Evolutionary conservation across 2,329 filamentous ascomycete genomes (phyloP), one percentile per base, ranked within the genome.

Genomic region (Elsinoe fawcettii): DNA sequence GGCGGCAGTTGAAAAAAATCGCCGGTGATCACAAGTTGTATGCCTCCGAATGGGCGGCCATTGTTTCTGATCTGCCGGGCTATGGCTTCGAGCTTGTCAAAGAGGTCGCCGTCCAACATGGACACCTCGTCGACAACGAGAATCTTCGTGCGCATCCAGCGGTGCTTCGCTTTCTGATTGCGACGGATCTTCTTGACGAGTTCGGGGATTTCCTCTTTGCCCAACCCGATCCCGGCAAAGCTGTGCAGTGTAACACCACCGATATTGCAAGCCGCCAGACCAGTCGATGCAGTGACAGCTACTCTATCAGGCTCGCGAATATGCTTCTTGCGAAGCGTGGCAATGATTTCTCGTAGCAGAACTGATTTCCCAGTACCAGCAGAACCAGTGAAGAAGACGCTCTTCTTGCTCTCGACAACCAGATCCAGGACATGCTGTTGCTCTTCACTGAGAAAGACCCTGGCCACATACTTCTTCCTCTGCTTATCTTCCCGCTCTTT

Each of bases 1-100:
- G 93, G 93, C 0, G 93, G 93, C 2, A 99, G 75, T 69, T 99
- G 93, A 72, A 99, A 99, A 73, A 99, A 99, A 67, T 99, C 93
- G 2, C 93, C 93, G 0, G 93, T 99, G 59, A 99, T 88, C 58
- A 99, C 82, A 27, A 99, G 79, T 64, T 99, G 93, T 46, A 99
- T 97, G 4, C 93, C 93, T 56, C 93, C 95, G 77, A 96, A 99
- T 0, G 93, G 88, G 8, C 89, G 82, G 8, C 89, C 91, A 64
- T 96, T 96, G 68, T 95, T 96, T 56, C 91, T 84, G 60, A 99
- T 84, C 2, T 79, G 83, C 57, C 92, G 82, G 12, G 91, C 92
- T 63, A 99, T 87, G 60, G 87, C 82, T 60, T 95, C 90, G 16
- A 99, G 80, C 71, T 99, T 99, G 75, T 99, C 93, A 63, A 97